Conservation (phyloP, 768 basidiomycete genomes). For the Cystobasidiopsis lactophilus region DNA sequence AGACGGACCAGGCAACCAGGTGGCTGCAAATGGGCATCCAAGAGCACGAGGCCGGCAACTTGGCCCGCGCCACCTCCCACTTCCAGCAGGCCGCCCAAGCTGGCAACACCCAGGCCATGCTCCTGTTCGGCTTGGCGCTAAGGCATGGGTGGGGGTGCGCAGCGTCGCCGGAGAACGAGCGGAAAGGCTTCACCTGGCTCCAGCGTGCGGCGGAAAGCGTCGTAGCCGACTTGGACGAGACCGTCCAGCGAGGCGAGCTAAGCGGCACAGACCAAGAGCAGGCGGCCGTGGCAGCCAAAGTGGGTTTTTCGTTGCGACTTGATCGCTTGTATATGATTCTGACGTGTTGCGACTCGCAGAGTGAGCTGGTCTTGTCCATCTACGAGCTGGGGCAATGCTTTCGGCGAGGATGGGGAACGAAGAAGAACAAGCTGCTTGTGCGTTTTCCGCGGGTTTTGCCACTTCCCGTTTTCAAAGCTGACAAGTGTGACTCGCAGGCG, state of each 20-base stretch:
- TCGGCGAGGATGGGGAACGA: slow-evolving; percentile 75
- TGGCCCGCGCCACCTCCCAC: slow-evolving; percentile 17
- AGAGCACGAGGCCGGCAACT: slow-evolving; percentile 18
- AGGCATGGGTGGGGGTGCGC: slow-evolving; percentile 68
- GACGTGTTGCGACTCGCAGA: too few relatives aligned
- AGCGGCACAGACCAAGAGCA: slow-evolving; percentile 18
- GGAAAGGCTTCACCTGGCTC: slow-evolving; percentile 58
- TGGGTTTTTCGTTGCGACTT: slow-evolving; percentile 17
- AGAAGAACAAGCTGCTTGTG: slow-evolving; percentile 69
- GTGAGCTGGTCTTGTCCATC: slow-evolving; percentile 64
- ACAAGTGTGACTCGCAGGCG: slow-evolving; percentile 6
- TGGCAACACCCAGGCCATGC: slow-evolving; percentile 47
- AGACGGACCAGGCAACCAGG: slow-evolving; percentile 10
- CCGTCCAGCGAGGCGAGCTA: slow-evolving; percentile 29
- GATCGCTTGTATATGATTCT: too few relatives aligned
- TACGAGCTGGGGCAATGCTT: slow-evolving; percentile 86
- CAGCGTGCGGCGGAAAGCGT: slow-evolving; percentile 59
- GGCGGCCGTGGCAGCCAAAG: slow-evolving; percentile 37
- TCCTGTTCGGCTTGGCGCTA: slow-evolving; percentile 72
- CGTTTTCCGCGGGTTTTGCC: too few relatives aligned
- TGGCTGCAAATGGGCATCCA: slow-evolving; percentile 19
- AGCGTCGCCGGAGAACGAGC: slow-evolving; percentile 14
- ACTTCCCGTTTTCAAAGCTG: too few relatives aligned
- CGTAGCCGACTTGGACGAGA: slow-evolving; percentile 48
- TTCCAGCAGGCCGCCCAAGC: slow-evolving; percentile 21